Percentiles rank a stretch among this genome's conserved stretches.
Evolutionary conservation across 345 rosid genomes (phyloP).

Genomic region (Streptanthus diversifolius): DNA sequence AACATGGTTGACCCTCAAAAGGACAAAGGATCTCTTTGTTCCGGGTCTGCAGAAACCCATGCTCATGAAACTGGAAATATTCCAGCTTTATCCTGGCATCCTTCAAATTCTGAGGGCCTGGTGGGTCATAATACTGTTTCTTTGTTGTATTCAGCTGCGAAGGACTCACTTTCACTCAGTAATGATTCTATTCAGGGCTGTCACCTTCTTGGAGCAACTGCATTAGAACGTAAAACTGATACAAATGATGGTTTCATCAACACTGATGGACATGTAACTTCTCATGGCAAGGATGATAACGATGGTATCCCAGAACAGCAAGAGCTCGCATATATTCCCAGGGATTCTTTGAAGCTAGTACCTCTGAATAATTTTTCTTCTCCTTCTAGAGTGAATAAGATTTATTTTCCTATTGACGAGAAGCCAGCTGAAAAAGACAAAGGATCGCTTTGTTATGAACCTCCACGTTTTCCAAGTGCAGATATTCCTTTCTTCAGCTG

Average conservation of each 20-base stretch:
- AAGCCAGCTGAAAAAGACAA: slow-evolving; percentile 46
- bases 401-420: slow-evolving; percentile 37
- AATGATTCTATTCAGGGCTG: slow-evolving; percentile 37
- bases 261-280: slow-evolving; percentile 41
- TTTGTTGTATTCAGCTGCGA: slow-evolving; percentile 35
- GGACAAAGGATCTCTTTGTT: slow-evolving; percentile 36
- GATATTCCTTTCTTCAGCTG: slow-evolving; percentile 95
- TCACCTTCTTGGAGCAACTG: slow-evolving; percentile 46
- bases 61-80: slow-evolving; percentile 40
- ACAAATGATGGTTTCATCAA: slow-evolving; percentile 46
- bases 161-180: slow-evolving; percentile 30
- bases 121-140: slow-evolving; percentile 39
- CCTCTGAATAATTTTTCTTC: slow-evolving; percentile 55
- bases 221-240: slow-evolving; percentile 39
- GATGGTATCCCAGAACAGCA: slow-evolving; percentile 38
- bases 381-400: slow-evolving; percentile 31
- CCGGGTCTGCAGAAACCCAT: slow-evolving; percentile 40
- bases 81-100: slow-evolving; percentile 42
- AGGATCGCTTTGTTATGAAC: slow-evolving; percentile 89
- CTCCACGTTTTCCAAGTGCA: slow-evolving; percentile 94
- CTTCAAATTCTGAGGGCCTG: slow-evolving; percentile 42
- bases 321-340: slow-evolving; percentile 45
- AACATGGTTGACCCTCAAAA: slow-evolving; percentile 38
- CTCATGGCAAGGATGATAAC: slow-evolving; percentile 42
- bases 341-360: slow-evolving; percentile 61